A percentile compares a stretch with the other conserved stretches of the same genome.
These are phyloP conservation scores for Przewalskia tangutica DNA, from an alignment of 257 asterid genomes.

Conservation along the genomic window DNA sequence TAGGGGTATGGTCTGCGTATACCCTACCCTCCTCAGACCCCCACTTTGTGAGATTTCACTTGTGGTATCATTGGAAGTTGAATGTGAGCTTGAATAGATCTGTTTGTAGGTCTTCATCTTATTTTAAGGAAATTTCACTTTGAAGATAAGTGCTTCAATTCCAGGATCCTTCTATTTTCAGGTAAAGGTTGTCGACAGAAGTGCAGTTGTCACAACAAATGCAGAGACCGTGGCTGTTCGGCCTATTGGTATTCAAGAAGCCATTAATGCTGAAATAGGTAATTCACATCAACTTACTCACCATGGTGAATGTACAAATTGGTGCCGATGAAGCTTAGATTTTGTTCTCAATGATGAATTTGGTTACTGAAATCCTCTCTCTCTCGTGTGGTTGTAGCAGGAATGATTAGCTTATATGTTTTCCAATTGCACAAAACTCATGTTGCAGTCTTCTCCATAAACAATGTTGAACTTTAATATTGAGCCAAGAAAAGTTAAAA, in stretches of 20 bases:
- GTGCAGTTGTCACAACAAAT: slow-evolving; percentile 56
- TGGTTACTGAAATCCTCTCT: not conserved
- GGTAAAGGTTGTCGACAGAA: slow-evolving; percentile 80
- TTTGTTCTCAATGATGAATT: not conserved
- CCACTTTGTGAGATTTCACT: no score
- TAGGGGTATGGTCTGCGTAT: no score
- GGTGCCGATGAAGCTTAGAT: not conserved
- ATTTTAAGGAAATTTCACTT: not conserved
- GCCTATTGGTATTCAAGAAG: slow-evolving; percentile 73
- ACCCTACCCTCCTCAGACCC: no score
- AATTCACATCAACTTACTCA: slow-evolving; percentile 2
- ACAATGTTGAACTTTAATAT: not conserved
- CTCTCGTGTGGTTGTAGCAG: not conserved
- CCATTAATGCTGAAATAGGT: slow-evolving; percentile 67
- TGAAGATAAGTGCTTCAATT: not conserved
- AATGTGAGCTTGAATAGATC: not conserved
- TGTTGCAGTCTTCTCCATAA: not conserved
- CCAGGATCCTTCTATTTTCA: slow-evolving; percentile 20
- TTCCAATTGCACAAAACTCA: not conserved
- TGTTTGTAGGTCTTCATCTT: not conserved
- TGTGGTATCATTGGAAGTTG: not conserved
- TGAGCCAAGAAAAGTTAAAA: not conserved
- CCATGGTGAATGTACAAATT: not conserved
- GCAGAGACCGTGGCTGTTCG: slow-evolving; percentile 72
- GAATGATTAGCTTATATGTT: not conserved